Percentiles rank a stretch among this genome's conserved stretches.
Conservation (phyloP, 2,329 filamentous ascomycete genomes). For the Pseudogymnoascus sp. region DNA sequence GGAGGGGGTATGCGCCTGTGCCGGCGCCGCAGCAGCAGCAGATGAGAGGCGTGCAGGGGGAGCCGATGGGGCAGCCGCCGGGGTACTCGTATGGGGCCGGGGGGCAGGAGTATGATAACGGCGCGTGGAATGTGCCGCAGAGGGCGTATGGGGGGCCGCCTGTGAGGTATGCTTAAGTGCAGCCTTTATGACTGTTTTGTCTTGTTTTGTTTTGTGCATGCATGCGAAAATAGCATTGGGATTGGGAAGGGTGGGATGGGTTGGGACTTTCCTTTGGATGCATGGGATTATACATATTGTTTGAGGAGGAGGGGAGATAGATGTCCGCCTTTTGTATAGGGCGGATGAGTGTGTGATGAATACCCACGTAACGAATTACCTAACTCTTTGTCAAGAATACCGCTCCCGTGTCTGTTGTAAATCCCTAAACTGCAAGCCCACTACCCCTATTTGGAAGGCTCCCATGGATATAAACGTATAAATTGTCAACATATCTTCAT, state of each 20-base stretch:
- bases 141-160: conserved; percentile 3
- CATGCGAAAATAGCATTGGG: background rate
- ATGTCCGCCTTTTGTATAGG: background rate
- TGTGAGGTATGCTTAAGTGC: background rate
- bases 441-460: no score
- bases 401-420: no score
- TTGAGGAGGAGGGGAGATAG: background rate
- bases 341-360: background rate
- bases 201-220: background rate
- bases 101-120: background rate
- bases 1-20: background rate
- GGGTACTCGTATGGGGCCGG: background rate
- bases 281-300: background rate
- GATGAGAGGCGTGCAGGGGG: background rate
- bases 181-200: background rate
- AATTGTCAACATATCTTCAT: background rate
- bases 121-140: background rate
- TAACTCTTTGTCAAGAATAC: background rate
- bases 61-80: background rate
- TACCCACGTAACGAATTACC: background rate
- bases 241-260: background rate
- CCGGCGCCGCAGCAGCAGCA: background rate
- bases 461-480: background rate
- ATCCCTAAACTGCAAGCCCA: no score
- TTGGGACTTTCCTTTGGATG: background rate